Base-by-base conservation (phyloP, 202 grass and related monocot species). In the Carex arenaria region DNA sequence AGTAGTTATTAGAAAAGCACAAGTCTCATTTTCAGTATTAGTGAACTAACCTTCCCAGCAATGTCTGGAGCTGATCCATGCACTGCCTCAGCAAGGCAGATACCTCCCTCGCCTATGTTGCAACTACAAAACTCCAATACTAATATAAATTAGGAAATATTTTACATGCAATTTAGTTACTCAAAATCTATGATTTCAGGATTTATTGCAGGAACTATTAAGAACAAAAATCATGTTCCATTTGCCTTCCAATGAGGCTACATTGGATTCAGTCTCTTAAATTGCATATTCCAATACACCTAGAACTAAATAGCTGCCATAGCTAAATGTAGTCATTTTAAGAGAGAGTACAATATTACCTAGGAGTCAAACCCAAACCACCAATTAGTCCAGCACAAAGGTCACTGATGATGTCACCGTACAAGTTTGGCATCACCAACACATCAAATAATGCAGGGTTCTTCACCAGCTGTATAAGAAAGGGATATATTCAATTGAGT, bases 61-160 rank as follows among this genome's bases (percentile, higher is more conserved):
- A 98, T 98, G 87, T 98, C 95, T 82, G 95, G 95, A 68, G 95
- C 95, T 85, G 93, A 98, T 73, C 95, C 95, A 77, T 98, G 95
- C 68, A 98, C 95, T 81, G 93, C 95, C 87, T 98, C 95, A 61
- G 95, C 95, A 55, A 95, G 81, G 84, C 90, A 92, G 87, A 98
- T 95, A 68, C 95, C 95, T 30, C 91, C 91, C 91, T 98, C 95
- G 81, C 95, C 93, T 79, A 98, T 98, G 69, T 98, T 98, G 85
- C 95, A 95, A 79, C 93, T 98, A 63, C 60, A 83, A 74, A 64
- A 23, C 2, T 28, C 26, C 55, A 30, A 79, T 36, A 43, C 2
- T 63, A 59, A 80, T 42, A 47, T 83, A 86, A 55, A 18, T 77
- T 77, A 77, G 73, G 52, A 32, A 77, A 31, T 78, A 60, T 60